Evolutionary conservation across 345 rosid species (phyloP).

Genomic region (Nasturtium officinale): DNA sequence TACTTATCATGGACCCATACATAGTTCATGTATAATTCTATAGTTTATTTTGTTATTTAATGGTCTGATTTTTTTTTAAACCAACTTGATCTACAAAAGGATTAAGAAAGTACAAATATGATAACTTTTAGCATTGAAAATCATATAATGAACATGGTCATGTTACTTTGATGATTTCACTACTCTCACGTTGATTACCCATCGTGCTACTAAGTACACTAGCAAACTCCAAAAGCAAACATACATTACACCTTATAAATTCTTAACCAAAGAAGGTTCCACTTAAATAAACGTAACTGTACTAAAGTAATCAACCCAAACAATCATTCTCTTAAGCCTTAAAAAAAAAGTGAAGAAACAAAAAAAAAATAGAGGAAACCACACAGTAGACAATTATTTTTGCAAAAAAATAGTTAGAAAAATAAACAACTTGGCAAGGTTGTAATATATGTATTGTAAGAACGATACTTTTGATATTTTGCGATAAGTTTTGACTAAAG

Average conservation of each 20-base stretch:
- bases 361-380: background rate
- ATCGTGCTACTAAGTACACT: slow-evolving; percentile 45
- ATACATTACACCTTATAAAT: slow-evolving; percentile 13
- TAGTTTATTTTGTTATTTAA: slow-evolving; percentile 29
- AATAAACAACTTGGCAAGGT: background rate
- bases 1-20: slow-evolving; percentile 28
- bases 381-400: background rate
- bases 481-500: background rate
- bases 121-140: slow-evolving; percentile 33
- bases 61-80: slow-evolving; percentile 24
- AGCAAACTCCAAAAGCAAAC: slow-evolving; percentile 38
- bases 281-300: slow-evolving; percentile 36
- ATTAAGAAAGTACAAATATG: slow-evolving; percentile 36
- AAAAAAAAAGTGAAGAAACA: background rate
- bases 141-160: slow-evolving; percentile 40
- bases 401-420: background rate
- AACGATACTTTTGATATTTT: background rate
- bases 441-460: background rate
- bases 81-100: slow-evolving; percentile 30
- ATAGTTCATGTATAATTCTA: background rate
- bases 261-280: slow-evolving; percentile 38
- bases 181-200: slow-evolving; percentile 39
- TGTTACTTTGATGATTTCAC: slow-evolving; percentile 45
- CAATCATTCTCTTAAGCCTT: slow-evolving; percentile 1
- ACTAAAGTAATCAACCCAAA: slow-evolving; percentile 27